Evolutionary conservation across 148 eudicot species (phyloP).

Genomic region (Salicornia ramosissima): DNA sequence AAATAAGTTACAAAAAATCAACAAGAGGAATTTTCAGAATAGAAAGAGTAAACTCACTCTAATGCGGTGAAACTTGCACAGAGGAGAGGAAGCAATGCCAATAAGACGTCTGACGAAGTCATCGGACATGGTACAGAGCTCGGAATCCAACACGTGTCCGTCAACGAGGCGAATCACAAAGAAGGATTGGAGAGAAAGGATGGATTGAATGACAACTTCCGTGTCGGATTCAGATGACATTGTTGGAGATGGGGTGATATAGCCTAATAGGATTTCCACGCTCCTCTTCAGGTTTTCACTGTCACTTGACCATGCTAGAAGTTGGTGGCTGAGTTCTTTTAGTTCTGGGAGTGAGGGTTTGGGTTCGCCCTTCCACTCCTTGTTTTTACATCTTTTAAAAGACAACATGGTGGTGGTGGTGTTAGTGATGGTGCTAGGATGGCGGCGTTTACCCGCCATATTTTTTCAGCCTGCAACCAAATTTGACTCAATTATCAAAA

Average conservation of each 20-base stretch:
- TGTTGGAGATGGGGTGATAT: neutral
- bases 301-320: neutral
- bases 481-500: no score
- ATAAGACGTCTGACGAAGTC: neutral
- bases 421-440: neutral
- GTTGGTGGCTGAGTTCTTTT: no score
- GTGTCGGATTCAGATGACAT: neutral
- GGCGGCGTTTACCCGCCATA: neutral
- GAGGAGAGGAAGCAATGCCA: neutral
- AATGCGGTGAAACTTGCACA: neutral
- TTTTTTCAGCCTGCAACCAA: no score
- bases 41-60: neutral
- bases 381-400: neutral
- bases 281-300: neutral
- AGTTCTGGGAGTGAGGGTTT: no score
- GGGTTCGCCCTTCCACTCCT: no score
- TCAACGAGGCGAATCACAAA: neutral
- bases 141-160: neutral
- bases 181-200: neutral
- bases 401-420: neutral
- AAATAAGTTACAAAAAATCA: no score
- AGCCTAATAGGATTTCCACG: neutral
- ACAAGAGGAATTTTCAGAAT: no score
- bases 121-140: neutral
- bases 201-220: neutral